A percentile compares a stretch with the other conserved stretches of the same genome.
Conservation (phyloP, 441 rosid genomes). For the Pelargonium citronellum region DNA sequence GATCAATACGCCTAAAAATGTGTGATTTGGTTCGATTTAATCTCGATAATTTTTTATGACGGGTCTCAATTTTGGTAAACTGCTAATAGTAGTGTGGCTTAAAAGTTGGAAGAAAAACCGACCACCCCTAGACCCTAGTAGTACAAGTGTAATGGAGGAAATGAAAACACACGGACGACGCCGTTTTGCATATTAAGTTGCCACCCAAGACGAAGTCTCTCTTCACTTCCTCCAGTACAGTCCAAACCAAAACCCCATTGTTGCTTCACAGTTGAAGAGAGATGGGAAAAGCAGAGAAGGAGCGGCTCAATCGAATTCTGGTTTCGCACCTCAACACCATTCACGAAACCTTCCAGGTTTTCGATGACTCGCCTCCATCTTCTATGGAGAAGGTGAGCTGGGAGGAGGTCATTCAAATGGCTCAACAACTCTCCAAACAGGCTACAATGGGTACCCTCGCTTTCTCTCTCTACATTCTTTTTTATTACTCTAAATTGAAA, state of each 20-base stretch:
- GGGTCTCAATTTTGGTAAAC: no score
- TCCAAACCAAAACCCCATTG: not conserved
- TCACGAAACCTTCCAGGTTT: slow-evolving; percentile 76
- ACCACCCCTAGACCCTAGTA: no score
- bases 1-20: no score
- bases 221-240: no score
- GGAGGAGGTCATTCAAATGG: slow-evolving; percentile 70
- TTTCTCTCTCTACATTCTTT: not conserved
- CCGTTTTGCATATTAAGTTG: no score
- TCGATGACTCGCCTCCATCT: slow-evolving; percentile 46
- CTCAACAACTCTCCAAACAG: slow-evolving; percentile 73
- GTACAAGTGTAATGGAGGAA: no score
- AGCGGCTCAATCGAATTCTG: slow-evolving; percentile 45
- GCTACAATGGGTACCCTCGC: slow-evolving; percentile 63
- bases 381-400: slow-evolving; percentile 53
- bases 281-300: slow-evolving; percentile 61
- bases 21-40: no score
- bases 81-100: no score
- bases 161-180: no score
- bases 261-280: slow-evolving; percentile 5
- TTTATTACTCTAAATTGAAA: not conserved
- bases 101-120: no score
- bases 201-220: not conserved
- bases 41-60: no score
- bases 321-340: slow-evolving; percentile 55